These are phyloP conservation scores for Ophiostoma quercus DNA, from an alignment of 2,329 filamentous ascomycete genomes.

Conservation along the genomic window DNA sequence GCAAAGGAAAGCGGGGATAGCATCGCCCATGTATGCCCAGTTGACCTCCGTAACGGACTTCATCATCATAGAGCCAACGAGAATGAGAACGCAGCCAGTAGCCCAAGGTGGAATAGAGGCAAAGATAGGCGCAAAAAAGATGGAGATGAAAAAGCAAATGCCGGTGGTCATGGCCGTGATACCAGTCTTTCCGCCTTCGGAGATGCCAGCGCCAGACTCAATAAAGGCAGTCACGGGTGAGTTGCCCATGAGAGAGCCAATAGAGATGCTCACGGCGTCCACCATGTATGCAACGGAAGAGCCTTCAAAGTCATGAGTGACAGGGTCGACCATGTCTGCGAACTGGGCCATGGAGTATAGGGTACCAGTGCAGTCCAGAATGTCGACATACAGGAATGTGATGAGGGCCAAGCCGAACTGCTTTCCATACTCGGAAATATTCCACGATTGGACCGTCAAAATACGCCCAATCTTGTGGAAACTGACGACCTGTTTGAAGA, in stretches of 20 bases:
- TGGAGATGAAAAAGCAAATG: constrained; percentile 62
- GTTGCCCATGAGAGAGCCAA: constrained; percentile 63
- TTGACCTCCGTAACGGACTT: constrained; percentile 69
- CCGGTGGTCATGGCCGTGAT: constrained; percentile 66
- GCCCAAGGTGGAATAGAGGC: constrained; percentile 75
- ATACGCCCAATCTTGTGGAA: constrained; percentile 65
- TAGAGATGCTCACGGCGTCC: constrained; percentile 65
- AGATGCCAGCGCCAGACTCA: constrained; percentile 69
- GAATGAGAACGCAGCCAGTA: constrained; percentile 65
- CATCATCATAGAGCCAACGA: constrained; percentile 75
- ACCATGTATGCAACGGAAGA: constrained; percentile 74
- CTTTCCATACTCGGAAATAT: constrained; percentile 49
- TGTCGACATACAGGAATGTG: constrained; percentile 75
- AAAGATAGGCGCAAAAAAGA: constrained; percentile 73
- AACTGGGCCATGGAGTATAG: constrained; percentile 77
- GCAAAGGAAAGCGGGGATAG: constrained; percentile 69
- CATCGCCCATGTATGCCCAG: constrained; percentile 73
- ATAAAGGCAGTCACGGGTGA: constrained; percentile 71
- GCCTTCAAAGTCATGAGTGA: constrained; percentile 70
- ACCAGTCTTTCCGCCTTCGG: constrained; percentile 68
- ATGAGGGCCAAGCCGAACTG: constrained; percentile 68
- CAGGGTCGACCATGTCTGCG: constrained; percentile 50
- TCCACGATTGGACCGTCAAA: constrained; percentile 62
- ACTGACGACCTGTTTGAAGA: constrained; percentile 68
- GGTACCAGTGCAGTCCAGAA: constrained; percentile 71